These are phyloP conservation scores for Apiospora pterosperma DNA, from an alignment of 2,329 filamentous ascomycete genomes.

Conservation along the genomic window DNA sequence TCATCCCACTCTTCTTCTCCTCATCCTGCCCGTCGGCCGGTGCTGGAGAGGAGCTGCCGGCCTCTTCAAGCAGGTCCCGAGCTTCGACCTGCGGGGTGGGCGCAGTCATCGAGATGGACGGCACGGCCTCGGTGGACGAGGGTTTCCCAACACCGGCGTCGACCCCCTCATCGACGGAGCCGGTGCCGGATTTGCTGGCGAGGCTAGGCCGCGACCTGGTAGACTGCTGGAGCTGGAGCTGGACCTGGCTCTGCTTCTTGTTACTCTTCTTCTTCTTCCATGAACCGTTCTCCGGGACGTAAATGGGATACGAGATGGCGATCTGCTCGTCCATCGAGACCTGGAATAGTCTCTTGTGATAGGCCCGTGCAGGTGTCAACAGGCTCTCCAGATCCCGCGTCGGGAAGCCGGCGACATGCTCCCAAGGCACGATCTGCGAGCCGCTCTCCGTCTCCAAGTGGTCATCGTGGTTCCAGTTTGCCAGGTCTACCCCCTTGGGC, in stretches of 20 bases:
- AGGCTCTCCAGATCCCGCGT: slow-evolving; percentile 79
- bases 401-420: slow-evolving; percentile 69
- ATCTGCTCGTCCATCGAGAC: slow-evolving; percentile 75
- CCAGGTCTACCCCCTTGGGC: slow-evolving; percentile 34
- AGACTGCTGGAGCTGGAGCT: neutral
- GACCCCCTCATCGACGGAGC: slow-evolving; percentile 18
- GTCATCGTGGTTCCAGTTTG: slow-evolving; percentile 49
- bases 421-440: slow-evolving; percentile 62
- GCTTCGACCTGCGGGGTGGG: slow-evolving; percentile 22
- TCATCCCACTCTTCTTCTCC: slow-evolving; percentile 70
- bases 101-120: slow-evolving; percentile 10
- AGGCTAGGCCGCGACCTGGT: slow-evolving; percentile 22
- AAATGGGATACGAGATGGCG: slow-evolving; percentile 80
- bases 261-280: slow-evolving; percentile 71
- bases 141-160: neutral
- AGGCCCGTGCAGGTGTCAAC: slow-evolving; percentile 69
- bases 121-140: neutral
- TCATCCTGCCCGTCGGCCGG: slow-evolving; percentile 35
- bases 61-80: slow-evolving; percentile 26
- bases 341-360: slow-evolving; percentile 81
- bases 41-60: slow-evolving; percentile 27
- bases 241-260: slow-evolving; percentile 46
- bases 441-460: slow-evolving; percentile 54
- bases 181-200: slow-evolving; percentile 15
- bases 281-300: slow-evolving; percentile 72